phyloP scores from a whole-genome alignment of 2,329 filamentous ascomycete genomes.

The Epichloe festucae region DNA sequence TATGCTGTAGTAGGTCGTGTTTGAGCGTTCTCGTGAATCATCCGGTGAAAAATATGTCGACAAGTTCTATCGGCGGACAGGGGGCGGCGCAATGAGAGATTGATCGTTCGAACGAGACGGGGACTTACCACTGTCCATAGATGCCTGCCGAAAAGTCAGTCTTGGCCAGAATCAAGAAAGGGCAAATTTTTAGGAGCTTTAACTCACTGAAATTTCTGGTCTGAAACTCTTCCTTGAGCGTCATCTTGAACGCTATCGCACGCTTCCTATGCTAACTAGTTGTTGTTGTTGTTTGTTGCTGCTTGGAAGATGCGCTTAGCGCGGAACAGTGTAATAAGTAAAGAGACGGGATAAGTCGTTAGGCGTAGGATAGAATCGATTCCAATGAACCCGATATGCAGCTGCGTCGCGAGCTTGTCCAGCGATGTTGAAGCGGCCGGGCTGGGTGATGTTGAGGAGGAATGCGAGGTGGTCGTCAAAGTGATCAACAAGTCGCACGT shows the following conservation, averaged over 20 bases:
- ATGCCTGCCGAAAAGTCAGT: conserved; percentile 38
- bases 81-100: not conserved
- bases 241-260: conserved; percentile 38
- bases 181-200: conserved; percentile 1
- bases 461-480: conserved; percentile 13
- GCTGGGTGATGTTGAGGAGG: conserved; percentile 6
- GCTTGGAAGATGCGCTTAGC: not conserved
- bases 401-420: conserved; percentile 5
- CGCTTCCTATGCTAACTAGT: not conserved
- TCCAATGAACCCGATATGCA: not conserved
- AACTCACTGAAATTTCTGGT: conserved; percentile 62
- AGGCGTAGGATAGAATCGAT: not conserved
- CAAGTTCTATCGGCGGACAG: not conserved
- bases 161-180: not conserved
- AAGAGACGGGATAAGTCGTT: not conserved
- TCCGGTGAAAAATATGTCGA: not conserved
- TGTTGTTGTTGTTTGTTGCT: not conserved
- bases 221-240: conserved; percentile 58
- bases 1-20: not conserved
- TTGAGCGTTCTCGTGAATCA: not conserved
- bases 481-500: conserved; percentile 17
- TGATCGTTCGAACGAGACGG: not conserved
- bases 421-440: conserved; percentile 10
- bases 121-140: conserved; percentile 60
- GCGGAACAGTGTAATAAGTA: not conserved